Evolutionary conservation across 495 filamentous ascomycete genomes (phyloP).

Genomic region (Articulospora tetracladia): DNA sequence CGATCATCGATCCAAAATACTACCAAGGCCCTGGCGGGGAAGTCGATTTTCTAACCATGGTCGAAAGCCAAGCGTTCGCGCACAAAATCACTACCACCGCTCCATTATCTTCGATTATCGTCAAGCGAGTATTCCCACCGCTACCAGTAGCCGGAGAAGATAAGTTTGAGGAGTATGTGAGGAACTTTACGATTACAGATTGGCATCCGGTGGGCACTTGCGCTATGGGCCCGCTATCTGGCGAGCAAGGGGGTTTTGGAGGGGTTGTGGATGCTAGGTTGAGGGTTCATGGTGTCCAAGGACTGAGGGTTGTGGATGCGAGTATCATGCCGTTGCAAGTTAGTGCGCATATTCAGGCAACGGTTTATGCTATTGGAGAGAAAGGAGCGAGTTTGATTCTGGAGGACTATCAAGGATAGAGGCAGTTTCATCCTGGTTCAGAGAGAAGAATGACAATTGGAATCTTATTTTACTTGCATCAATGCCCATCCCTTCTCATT

Average conservation of each 20-base stretch:
- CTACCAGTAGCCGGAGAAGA: conserved; percentile 21
- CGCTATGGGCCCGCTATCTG: conserved; percentile 21
- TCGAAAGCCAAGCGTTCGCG: background rate
- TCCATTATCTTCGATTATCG: background rate
- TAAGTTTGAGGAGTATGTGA: conserved; percentile 28
- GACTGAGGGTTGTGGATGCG: conserved; percentile 49
- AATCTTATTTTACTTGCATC: too few species aligned
- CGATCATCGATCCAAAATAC: conserved; percentile 5
- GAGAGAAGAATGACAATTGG: too few species aligned
- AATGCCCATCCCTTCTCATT: too few species aligned
- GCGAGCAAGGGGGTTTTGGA: conserved; percentile 18
- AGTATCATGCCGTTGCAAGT: conserved; percentile 48
- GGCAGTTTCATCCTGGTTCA: too few species aligned
- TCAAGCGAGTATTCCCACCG: conserved; percentile 14
- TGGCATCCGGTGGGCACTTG: conserved; percentile 35
- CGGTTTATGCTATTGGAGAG: conserved; percentile 52
- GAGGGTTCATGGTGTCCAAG: conserved; percentile 45
- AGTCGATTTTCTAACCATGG: background rate
- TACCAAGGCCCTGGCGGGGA: background rate
- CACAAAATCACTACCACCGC: background rate
- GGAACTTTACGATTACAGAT: conserved; percentile 27
- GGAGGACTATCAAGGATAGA: conserved; percentile 8
- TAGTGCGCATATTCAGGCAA: conserved; percentile 43
- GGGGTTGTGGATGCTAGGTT: conserved; percentile 49
- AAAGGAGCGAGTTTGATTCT: conserved; percentile 51